Base-by-base conservation (phyloP, 345 rosid species). In the Turnera subulata region DNA sequence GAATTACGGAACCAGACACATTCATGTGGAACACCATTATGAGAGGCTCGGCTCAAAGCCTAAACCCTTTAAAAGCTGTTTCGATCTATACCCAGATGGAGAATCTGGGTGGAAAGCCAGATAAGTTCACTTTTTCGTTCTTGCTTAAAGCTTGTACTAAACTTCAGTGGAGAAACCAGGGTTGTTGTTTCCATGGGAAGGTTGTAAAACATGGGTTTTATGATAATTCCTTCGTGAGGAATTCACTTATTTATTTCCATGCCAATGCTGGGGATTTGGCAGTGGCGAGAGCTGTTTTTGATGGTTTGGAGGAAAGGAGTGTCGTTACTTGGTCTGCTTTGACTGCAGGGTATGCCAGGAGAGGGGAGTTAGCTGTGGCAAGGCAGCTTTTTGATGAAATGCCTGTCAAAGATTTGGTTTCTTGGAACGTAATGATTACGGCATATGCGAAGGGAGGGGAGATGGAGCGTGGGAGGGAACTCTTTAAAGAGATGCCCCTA, bases 371-470 rank as follows among this genome's bases (percentile, higher is more conserved):
- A 59, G 55, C 49, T 35, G 69, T 58, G 32, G 88, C 90, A 0
- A 73, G 82, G 54, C 53, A 46, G 71, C 66, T 80, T 64, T 84
- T 84, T 24, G 78, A 80, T 68, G 88, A 77, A 67, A 82, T 86
- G 85, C 86, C 86, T 0, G 72, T 65, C 0, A 86, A 76, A 58
- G 88, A 86, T 72, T 70, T 82, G 78, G 82, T 86, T 50, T 84
- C 95, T 54, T 86, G 95, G 90, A 84, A 84, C 70, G 95, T 84
- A 73, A 86, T 86, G 81, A 78, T 86, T 69, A 78, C 90, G 26
- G 85, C 78, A 25, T 84, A 82, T 66, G 61, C 55, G 1, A 86
- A 82, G 54, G 66, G 75, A 18, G 80, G 70, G 67, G 83, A 84
- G 69, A 70, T 82, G 75, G 82, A 56, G 58, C 65, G 25, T 57